phyloP scores from a whole-genome alignment of 202 grass and related monocot genomes.

The Alloteropsis angusta region DNA sequence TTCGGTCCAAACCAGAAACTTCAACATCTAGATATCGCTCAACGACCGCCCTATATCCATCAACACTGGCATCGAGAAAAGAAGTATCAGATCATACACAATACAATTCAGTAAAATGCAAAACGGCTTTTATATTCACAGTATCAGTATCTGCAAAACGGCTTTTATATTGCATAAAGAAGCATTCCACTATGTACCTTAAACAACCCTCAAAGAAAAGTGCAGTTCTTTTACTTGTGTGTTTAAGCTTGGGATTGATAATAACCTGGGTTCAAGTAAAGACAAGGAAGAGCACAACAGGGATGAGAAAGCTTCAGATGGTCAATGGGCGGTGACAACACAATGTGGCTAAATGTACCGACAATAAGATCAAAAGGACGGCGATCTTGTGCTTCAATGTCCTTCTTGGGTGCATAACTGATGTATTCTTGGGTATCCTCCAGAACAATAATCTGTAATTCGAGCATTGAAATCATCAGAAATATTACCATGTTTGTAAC shows the following conservation, averaged over 20 bases:
- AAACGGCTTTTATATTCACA: background rate
- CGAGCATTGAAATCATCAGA: background rate
- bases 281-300: conserved; percentile 11
- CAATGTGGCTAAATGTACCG: conserved; percentile 22
- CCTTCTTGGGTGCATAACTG: conserved; percentile 49
- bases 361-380: conserved; percentile 80
- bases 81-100: background rate
- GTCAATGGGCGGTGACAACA: background rate
- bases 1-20: conserved; percentile 67
- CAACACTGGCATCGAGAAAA: conserved; percentile 47
- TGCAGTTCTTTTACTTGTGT: conserved; percentile 56
- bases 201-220: conserved; percentile 92
- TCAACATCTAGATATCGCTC: conserved; percentile 85
- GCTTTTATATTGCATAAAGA: background rate
- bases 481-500: background rate
- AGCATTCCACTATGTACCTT: conserved; percentile 41
- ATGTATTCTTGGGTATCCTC: conserved; percentile 93
- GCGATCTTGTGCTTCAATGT: conserved; percentile 54
- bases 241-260: conserved; percentile 77
- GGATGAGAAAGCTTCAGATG: conserved; percentile 2
- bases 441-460: conserved; percentile 75
- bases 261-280: conserved; percentile 45
- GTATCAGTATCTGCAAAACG: background rate
- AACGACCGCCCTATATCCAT: conserved; percentile 74
- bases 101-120: background rate